Conservation (phyloP, 129 eudicot species). For the Cynara cardunculus region DNA sequence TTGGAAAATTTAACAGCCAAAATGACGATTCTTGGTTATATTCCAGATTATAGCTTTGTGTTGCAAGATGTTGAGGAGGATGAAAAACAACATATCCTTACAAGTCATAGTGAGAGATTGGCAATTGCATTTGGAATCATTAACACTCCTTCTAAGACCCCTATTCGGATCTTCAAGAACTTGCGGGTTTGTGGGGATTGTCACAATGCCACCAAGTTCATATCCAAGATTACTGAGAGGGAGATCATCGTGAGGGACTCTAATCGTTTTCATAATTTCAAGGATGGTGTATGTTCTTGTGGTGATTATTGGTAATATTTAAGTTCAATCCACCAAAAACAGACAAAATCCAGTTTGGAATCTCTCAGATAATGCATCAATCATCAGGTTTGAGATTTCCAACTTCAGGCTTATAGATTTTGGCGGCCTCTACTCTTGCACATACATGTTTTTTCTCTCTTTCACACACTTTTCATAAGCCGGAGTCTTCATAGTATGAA, state of each 20-base stretch:
- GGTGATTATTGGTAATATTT: conserved; percentile 72
- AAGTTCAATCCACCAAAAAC: not conserved
- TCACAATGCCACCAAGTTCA: conserved; percentile 68
- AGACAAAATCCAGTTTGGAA: no score
- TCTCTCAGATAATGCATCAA: no score
- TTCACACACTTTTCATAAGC: no score
- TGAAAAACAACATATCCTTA: conserved; percentile 75
- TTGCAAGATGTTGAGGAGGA: conserved; percentile 96
- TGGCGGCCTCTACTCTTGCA: no score
- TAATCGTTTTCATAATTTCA: conserved; percentile 88
- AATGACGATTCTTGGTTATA: conserved; percentile 68
- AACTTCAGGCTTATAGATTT: no score
- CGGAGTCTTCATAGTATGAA: no score
- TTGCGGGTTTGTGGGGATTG: conserved; percentile 94
- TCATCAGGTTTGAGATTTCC: no score
- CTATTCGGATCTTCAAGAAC: conserved; percentile 70
- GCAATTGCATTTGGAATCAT: conserved; percentile 80
- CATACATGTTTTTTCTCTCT: no score
- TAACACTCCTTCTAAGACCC: conserved; percentile 55
- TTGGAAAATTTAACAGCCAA: conserved; percentile 43
- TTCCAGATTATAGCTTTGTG: conserved; percentile 79
- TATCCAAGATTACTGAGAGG: conserved; percentile 68
- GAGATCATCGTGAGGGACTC: conserved; percentile 83
- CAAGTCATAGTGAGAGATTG: conserved; percentile 78
- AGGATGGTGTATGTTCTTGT: conserved; percentile 83